phyloP scores from a whole-genome alignment of 345 rosid species.

The Hibiscus mutabilis region DNA sequence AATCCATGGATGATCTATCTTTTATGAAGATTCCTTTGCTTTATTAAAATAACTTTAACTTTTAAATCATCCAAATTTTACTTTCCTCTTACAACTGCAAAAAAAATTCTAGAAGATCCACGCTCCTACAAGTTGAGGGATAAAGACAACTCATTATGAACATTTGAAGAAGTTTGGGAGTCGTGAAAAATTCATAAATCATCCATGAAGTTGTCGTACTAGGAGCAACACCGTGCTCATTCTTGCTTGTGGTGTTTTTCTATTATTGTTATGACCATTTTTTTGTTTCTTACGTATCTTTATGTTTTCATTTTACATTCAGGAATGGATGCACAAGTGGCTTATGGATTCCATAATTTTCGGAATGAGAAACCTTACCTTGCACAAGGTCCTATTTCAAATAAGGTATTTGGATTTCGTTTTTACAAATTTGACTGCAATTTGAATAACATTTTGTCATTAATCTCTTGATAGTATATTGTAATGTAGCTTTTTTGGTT shows the following conservation, averaged over 20 bases:
- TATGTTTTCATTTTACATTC: slow-evolving; percentile 2
- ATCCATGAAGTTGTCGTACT: background rate
- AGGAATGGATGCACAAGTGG: slow-evolving; percentile 99
- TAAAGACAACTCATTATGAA: background rate
- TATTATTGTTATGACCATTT: background rate
- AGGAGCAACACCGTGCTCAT: background rate
- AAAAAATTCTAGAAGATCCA: background rate
- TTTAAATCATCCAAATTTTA: background rate
- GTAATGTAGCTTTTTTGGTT: background rate
- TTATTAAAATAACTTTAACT: background rate
- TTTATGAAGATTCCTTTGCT: background rate
- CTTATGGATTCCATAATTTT: slow-evolving; percentile 90
- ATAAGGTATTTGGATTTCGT: slow-evolving; percentile 50
- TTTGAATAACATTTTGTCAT: background rate
- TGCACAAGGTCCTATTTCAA: slow-evolving; percentile 91
- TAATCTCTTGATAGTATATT: background rate
- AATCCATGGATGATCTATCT: background rate
- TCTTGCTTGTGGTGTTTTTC: background rate
- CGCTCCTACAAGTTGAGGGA: background rate
- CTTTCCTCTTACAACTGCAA: background rate
- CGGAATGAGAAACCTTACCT: slow-evolving; percentile 92
- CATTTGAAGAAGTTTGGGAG: background rate
- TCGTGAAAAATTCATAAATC: background rate
- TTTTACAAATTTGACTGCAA: background rate
- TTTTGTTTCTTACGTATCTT: slow-evolving; percentile 9